A percentile compares a stretch with the other conserved stretches of the same genome.
Evolutionary conservation across 495 filamentous ascomycete genomes (phyloP).

Genomic region (Aspergillus indologenus): DNA sequence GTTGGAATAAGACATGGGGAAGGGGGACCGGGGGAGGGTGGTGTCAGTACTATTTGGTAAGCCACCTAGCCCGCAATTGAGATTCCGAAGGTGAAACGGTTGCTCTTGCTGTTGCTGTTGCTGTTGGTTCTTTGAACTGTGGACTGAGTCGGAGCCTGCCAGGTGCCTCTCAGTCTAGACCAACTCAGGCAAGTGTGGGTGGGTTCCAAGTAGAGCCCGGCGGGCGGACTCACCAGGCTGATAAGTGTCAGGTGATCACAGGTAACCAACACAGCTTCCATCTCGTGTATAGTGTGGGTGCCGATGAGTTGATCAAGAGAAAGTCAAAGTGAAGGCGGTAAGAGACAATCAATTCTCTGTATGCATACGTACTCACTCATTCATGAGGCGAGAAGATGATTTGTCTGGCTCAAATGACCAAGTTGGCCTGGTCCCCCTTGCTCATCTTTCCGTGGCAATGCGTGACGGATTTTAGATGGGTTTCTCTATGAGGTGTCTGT

Average conservation of each 20-base stretch:
- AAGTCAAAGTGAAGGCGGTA: background rate
- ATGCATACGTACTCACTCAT: too few relatives aligned
- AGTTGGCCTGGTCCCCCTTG: background rate
- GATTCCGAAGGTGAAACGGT: background rate
- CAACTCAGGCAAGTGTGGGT: background rate
- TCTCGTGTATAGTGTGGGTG: background rate
- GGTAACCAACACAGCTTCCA: background rate
- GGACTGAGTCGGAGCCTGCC: background rate
- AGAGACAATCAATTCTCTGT: too few relatives aligned
- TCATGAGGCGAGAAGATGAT: too few relatives aligned
- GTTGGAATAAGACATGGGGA: too few relatives aligned
- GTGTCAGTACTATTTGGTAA: constrained; percentile 1
- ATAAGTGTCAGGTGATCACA: constrained; percentile 5
- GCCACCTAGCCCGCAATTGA: background rate
- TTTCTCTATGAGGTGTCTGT: background rate
- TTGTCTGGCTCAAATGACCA: background rate
- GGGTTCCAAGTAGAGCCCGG: background rate
- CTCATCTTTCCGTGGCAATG: background rate
- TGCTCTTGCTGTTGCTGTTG: background rate
- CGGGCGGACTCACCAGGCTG: background rate
- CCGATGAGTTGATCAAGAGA: background rate
- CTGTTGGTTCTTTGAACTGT: background rate
- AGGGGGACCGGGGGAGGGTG: background rate
- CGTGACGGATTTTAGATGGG: background rate
- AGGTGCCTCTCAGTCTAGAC: background rate